Conservation (phyloP, 139 green algal genomes). For the Nannochloris sp. region DNA sequence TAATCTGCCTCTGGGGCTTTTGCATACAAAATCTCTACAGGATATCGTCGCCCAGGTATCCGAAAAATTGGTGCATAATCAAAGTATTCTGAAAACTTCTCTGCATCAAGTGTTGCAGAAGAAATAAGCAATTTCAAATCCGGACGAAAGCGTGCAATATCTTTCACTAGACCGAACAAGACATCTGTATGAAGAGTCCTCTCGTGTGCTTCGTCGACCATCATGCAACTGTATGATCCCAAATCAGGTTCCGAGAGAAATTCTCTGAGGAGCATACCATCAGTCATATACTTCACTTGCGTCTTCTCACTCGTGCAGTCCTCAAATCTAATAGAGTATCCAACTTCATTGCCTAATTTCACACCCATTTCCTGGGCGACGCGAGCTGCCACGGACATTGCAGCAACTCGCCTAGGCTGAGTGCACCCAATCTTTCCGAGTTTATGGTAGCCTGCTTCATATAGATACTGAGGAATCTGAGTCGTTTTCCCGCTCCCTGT, state of each 20-base stretch:
- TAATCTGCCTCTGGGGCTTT: constrained; percentile 92
- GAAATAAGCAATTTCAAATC: constrained; percentile 97
- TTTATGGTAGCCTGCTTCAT: constrained; percentile 91
- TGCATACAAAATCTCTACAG: constrained; percentile 96
- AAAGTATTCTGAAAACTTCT: constrained; percentile 95
- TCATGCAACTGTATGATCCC: constrained; percentile 82
- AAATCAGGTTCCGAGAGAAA: constrained; percentile 94
- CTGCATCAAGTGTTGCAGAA: constrained; percentile 79
- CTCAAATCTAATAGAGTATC: constrained; percentile 98
- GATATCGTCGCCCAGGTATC: constrained; percentile 81
- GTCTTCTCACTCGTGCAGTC: constrained; percentile 96
- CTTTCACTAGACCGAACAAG: constrained; percentile 92
- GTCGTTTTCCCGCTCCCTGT: constrained; percentile 91
- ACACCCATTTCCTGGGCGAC: constrained; percentile 86
- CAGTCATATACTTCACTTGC: constrained; percentile 98
- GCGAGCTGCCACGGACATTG: constrained; percentile 90
- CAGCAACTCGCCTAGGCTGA: constrained; percentile 85
- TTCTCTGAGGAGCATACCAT: constrained; percentile 97
- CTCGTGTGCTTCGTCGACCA: constrained; percentile 97
- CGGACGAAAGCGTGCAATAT: constrained; percentile 67
- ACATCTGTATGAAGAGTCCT: constrained; percentile 94
- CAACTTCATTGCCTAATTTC: constrained; percentile 89
- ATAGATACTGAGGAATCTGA: constrained; percentile 94
- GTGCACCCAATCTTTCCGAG: constrained; percentile 80
- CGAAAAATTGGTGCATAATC: constrained; percentile 92